Conservation (phyloP, 2,329 filamentous ascomycete species). For the Fusarium floridanum region DNA sequence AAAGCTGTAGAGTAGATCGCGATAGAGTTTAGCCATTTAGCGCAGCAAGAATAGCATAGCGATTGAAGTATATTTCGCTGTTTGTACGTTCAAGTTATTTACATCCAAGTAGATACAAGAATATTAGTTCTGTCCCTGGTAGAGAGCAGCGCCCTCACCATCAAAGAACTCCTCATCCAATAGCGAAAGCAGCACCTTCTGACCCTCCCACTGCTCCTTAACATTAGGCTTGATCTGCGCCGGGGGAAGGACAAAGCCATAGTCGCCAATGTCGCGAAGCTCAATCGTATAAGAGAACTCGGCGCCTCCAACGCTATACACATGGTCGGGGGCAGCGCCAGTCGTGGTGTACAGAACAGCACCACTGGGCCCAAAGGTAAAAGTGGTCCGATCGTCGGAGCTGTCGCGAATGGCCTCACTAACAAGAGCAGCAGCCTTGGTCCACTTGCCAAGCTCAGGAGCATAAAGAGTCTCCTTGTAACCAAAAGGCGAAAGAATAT, state of each 20-base stretch:
- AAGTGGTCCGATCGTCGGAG: slow-evolving; percentile 48
- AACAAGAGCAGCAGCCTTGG: slow-evolving; percentile 50
- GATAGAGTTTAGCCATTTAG: neutral
- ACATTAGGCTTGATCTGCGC: slow-evolving; percentile 53
- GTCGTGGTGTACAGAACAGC: slow-evolving; percentile 54
- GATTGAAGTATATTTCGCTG: neutral
- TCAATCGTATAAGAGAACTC: slow-evolving; percentile 58
- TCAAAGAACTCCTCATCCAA: slow-evolving; percentile 54
- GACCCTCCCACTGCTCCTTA: slow-evolving; percentile 55
- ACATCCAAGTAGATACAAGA: neutral
- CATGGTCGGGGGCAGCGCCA: slow-evolving; percentile 48
- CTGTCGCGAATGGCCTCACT: slow-evolving; percentile 50
- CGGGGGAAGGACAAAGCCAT: slow-evolving; percentile 55
- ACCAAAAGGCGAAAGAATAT: slow-evolving; percentile 59
- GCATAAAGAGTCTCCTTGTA: slow-evolving; percentile 58
- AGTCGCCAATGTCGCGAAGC: slow-evolving; percentile 50
- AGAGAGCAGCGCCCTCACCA: slow-evolving; percentile 43
- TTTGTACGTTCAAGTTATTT: neutral
- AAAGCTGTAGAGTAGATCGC: slow-evolving; percentile 25
- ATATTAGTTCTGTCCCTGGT: slow-evolving; percentile 26
- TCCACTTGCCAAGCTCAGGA: slow-evolving; percentile 56
- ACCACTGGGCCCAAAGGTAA: slow-evolving; percentile 55
- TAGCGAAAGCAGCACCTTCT: slow-evolving; percentile 50
- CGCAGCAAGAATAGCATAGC: neutral
- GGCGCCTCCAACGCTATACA: slow-evolving; percentile 42